These are phyloP conservation scores for Plasmodium sp. DNA, from an alignment of 169 alveolate genomes.

Conservation along the genomic window DNA sequence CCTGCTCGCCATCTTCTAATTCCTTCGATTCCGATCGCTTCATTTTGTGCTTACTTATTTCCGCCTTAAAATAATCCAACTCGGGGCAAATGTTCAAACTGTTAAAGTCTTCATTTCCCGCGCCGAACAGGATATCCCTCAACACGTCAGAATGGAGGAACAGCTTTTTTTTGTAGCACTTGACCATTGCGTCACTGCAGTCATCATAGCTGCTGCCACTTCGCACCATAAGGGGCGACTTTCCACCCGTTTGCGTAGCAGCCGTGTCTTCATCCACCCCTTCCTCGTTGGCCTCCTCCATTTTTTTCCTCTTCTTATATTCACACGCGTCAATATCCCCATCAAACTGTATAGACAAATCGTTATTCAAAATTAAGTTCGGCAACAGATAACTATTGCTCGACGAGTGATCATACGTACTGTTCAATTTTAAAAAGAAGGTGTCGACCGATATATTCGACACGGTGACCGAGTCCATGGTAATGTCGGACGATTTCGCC, in stretches of 20 bases:
- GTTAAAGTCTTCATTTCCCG: conserved; percentile 42
- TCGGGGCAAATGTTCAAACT: conserved; percentile 59
- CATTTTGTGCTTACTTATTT: conserved; percentile 42
- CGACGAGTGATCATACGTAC: conserved; percentile 51
- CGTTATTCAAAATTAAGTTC: conserved; percentile 62
- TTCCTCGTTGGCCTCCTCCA: neutral
- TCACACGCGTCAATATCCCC: conserved; percentile 70
- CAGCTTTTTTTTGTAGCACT: conserved; percentile 15
- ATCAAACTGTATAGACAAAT: conserved; percentile 74
- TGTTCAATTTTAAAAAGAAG: conserved; percentile 68
- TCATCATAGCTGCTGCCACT: neutral
- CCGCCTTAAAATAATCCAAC: conserved; percentile 64
- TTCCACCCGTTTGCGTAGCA: neutral
- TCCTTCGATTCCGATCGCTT: conserved; percentile 39
- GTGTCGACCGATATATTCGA: conserved; percentile 73
- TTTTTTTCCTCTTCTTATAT: conserved; percentile 55
- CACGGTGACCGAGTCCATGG: conserved; percentile 27
- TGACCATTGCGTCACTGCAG: neutral
- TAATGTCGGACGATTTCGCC: conserved; percentile 68
- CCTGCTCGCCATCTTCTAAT: conserved; percentile 14
- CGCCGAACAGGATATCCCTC: conserved; percentile 20
- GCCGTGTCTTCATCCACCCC: neutral
- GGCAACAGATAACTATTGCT: conserved; percentile 46
- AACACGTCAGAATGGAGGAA: conserved; percentile 9
- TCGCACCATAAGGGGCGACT: neutral